phyloP scores from a whole-genome alignment of 352 stramenopile species.

The Albugo candida region DNA sequence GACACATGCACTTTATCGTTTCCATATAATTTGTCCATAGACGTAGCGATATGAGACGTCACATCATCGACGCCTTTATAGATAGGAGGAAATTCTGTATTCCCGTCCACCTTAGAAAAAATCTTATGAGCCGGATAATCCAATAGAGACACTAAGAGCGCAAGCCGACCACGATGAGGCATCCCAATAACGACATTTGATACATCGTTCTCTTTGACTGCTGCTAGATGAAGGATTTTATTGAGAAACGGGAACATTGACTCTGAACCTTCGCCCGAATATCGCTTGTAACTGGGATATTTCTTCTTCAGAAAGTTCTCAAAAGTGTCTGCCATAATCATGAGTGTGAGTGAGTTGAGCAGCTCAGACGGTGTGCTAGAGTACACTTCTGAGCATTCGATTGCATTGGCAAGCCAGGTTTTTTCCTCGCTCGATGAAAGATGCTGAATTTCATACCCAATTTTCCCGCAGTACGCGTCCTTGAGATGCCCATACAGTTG shows the following conservation, averaged over 20 bases:
- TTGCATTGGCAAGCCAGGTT: slow-evolving; percentile 33
- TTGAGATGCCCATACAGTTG: slow-evolving; percentile 39
- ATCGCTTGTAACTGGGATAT: slow-evolving; percentile 74
- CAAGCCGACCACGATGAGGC: slow-evolving; percentile 65
- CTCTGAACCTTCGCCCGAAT: slow-evolving; percentile 69
- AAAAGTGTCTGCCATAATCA: slow-evolving; percentile 66
- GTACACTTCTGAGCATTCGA: slow-evolving; percentile 22
- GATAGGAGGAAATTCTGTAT: slow-evolving; percentile 43
- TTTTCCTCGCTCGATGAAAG: slow-evolving; percentile 37
- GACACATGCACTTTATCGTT: slow-evolving; percentile 49
- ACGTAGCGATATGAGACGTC: slow-evolving; percentile 68
- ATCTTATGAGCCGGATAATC: slow-evolving; percentile 71
- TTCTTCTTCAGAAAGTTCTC: slow-evolving; percentile 76
- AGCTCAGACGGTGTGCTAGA: slow-evolving; percentile 42
- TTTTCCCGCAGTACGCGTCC: slow-evolving; percentile 51
- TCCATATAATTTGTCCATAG: slow-evolving; percentile 41
- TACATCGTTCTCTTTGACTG: slow-evolving; percentile 13
- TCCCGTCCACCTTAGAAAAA: slow-evolving; percentile 62
- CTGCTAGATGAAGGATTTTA: slow-evolving; percentile 37
- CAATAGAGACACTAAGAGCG: slow-evolving; percentile 46
- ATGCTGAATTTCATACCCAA: slow-evolving; percentile 69
- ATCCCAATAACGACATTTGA: slow-evolving; percentile 75
- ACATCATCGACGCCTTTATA: slow-evolving; percentile 64
- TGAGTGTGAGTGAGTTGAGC: slow-evolving; percentile 57
- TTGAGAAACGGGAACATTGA: slow-evolving; percentile 60